These are phyloP conservation scores for Calycina marina DNA, from an alignment of 2,329 filamentous ascomycete species.

Conservation along the genomic window DNA sequence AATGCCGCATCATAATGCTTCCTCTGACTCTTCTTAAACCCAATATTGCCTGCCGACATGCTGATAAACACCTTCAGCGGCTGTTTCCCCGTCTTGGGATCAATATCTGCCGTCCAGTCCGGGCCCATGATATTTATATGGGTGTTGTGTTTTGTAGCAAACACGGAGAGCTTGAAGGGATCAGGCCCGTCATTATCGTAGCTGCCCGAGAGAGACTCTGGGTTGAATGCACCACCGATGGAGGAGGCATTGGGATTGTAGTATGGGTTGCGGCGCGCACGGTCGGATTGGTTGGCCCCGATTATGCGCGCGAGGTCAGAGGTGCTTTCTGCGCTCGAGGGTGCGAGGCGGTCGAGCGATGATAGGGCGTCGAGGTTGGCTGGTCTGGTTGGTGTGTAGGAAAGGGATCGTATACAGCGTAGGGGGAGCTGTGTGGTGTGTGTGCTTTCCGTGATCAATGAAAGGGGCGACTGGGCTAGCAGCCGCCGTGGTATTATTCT, in stretches of 20 bases:
- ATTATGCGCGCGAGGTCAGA: neutral
- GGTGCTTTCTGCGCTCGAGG: neutral
- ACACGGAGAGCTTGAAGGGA: conserved; percentile 79
- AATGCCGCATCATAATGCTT: conserved; percentile 84
- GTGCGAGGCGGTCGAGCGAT: neutral
- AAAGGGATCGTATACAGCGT: conserved; percentile 21
- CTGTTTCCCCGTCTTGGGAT: neutral
- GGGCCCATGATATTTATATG: conserved; percentile 83
- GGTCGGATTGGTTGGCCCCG: neutral
- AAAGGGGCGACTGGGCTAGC: conserved; percentile 16
- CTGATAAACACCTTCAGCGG: conserved; percentile 56
- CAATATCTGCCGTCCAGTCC: conserved; percentile 33
- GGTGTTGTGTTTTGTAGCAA: conserved; percentile 82
- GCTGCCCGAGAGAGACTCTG: conserved; percentile 7
- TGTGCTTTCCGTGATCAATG: conserved; percentile 5
- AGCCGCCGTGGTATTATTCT: conserved; percentile 16
- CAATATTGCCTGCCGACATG: conserved; percentile 72
- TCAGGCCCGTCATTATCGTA: conserved; percentile 30
- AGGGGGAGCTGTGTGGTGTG: conserved; percentile 4
- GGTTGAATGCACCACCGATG: conserved; percentile 14
- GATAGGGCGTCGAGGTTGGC: conserved; percentile 7
- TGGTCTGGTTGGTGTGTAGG: conserved; percentile 18
- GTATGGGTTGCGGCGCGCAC: neutral
- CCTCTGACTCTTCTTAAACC: conserved; percentile 72
- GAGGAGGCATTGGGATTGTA: neutral